Conservation (phyloP, 352 stramenopile genomes). For the Pilasporangium apinafurcum region DNA sequence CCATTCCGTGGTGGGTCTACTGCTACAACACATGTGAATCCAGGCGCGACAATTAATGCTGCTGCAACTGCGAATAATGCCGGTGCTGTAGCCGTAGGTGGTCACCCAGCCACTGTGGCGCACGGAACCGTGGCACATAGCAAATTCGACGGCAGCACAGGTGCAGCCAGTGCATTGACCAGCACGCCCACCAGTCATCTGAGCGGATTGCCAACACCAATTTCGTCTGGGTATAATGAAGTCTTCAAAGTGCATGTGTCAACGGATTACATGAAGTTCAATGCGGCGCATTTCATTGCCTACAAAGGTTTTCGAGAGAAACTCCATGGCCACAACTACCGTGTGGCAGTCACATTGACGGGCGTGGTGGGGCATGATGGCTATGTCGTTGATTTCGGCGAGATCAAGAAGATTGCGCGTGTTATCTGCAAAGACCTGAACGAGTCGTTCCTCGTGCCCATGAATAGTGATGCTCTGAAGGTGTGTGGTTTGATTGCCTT, state of each 20-base stretch:
- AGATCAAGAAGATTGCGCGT: conserved; percentile 94
- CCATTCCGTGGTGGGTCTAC: conserved; percentile 22
- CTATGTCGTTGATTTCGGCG: conserved; percentile 97
- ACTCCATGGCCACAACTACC: conserved; percentile 98
- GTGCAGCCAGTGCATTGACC: neutral
- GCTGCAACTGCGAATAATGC: neutral
- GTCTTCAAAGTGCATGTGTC: conserved; percentile 86
- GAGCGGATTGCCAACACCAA: conserved; percentile 10
- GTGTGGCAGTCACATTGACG: conserved; percentile 87
- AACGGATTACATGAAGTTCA: conserved; percentile 92
- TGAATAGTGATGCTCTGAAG: conserved; percentile 91
- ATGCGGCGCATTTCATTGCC: conserved; percentile 85
- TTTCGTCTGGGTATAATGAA: conserved; percentile 45
- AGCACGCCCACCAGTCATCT: conserved; percentile 8
- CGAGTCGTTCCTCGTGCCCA: conserved; percentile 96
- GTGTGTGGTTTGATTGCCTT: conserved; percentile 11
- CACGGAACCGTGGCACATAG: neutral
- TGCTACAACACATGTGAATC: neutral
- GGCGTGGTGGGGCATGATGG: conserved; percentile 87
- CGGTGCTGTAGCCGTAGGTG: neutral
- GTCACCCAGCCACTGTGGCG: neutral
- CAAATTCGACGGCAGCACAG: neutral
- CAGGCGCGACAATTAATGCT: neutral
- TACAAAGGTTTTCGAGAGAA: conserved; percentile 95
- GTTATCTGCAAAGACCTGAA: conserved; percentile 96